A percentile compares a stretch with the other conserved stretches of the same genome.
Evolutionary conservation across 345 rosid species (phyloP).

Genomic region (Hibiscus tridactylites): DNA sequence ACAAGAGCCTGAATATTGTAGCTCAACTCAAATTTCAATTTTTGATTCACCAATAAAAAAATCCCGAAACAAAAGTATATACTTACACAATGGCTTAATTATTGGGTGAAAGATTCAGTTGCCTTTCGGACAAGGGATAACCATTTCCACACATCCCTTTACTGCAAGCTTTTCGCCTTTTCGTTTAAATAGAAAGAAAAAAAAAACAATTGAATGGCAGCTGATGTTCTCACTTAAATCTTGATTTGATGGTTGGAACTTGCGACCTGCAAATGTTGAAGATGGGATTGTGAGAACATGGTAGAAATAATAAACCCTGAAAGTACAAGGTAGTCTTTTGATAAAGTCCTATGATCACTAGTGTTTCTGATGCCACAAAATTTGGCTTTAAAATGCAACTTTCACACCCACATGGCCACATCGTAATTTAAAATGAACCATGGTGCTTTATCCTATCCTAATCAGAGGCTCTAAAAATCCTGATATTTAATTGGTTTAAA

Average conservation of each 20-base stretch:
- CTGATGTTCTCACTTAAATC: no score
- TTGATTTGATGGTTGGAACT: neutral
- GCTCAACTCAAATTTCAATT: no score
- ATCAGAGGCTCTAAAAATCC: neutral
- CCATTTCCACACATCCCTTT: no score
- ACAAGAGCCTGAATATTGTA: no score
- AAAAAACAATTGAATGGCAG: no score
- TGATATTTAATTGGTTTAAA: neutral
- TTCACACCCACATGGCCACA: neutral
- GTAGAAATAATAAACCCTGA: neutral
- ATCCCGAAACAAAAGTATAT: no score
- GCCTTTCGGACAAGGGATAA: no score
- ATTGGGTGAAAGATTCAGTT: no score
- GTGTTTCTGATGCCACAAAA: neutral
- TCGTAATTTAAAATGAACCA: neutral
- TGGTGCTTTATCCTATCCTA: neutral
- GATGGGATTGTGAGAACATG: neutral
- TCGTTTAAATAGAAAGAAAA: no score
- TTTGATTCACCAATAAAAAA: no score
- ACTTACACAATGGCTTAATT: no score
- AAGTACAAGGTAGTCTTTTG: neutral
- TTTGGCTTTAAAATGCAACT: neutral
- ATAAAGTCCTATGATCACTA: neutral
- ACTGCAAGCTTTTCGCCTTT: no score
- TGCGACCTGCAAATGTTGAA: neutral